Evolutionary conservation across 257 asterid species (phyloP).

Genomic region (Scutellaria minor): DNA sequence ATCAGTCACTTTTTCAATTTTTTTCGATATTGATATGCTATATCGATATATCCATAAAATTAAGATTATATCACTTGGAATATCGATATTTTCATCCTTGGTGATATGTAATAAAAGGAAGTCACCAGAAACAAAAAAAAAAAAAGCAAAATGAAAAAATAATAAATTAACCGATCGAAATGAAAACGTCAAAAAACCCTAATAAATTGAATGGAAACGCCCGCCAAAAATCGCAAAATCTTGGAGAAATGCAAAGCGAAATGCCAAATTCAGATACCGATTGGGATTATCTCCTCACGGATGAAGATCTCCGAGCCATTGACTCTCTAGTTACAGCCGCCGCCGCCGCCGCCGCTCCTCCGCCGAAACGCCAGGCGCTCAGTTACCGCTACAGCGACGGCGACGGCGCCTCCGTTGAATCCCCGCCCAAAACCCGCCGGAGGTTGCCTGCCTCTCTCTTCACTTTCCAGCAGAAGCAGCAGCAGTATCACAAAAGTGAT

Average conservation of each 20-base stretch:
- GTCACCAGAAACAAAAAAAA: too few species aligned
- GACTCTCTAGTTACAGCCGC: slow-evolving; percentile 53
- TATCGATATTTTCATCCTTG: too few species aligned
- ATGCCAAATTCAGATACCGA: slow-evolving; percentile 40
- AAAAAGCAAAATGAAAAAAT: too few species aligned
- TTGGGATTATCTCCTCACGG: slow-evolving; percentile 77
- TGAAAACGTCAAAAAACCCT: too few species aligned
- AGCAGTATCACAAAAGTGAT: slow-evolving; percentile 30
- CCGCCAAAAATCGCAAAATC: slow-evolving; percentile 30
- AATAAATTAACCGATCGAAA: too few species aligned
- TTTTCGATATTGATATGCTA: too few species aligned
- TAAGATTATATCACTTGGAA: too few species aligned
- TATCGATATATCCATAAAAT: too few species aligned
- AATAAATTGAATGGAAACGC: background rate
- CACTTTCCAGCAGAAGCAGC: slow-evolving; percentile 37
- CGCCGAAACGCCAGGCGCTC: slow-evolving; percentile 41
- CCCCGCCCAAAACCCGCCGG: slow-evolving; percentile 53
- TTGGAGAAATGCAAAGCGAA: slow-evolving; percentile 35
- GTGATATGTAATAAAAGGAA: too few species aligned
- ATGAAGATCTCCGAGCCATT: slow-evolving; percentile 70
- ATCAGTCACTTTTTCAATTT: too few species aligned
- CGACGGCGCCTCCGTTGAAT: slow-evolving; percentile 32
- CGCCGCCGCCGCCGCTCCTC: slow-evolving; percentile 46
- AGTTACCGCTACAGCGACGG: slow-evolving; percentile 2
- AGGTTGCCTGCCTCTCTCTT: slow-evolving; percentile 81